Conservation (phyloP, 2,329 filamentous ascomycete genomes). For the Diaporthe australafricana region DNA sequence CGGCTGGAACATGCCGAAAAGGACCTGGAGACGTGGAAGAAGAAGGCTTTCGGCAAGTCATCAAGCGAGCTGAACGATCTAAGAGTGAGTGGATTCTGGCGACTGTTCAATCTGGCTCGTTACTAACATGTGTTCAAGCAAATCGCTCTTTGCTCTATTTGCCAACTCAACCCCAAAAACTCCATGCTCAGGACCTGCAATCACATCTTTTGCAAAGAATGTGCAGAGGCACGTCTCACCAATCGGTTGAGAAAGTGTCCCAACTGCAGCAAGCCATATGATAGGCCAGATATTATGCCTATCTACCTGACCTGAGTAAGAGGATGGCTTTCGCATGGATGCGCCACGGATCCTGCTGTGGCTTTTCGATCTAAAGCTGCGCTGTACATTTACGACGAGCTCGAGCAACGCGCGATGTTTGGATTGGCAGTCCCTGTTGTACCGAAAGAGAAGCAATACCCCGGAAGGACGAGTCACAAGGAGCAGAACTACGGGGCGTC, state of each 20-base stretch:
- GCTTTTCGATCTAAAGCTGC: slow-evolving; percentile 6
- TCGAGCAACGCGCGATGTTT: slow-evolving; percentile 12
- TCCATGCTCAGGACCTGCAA: slow-evolving; percentile 94
- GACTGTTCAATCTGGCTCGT: not conserved
- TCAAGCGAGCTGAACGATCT: slow-evolving; percentile 87
- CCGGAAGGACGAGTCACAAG: slow-evolving; percentile 3
- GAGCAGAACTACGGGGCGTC: slow-evolving; percentile 31
- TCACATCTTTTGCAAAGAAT: slow-evolving; percentile 92
- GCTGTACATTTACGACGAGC: slow-evolving; percentile 13
- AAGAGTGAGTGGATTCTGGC: slow-evolving; percentile 69
- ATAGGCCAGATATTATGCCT: slow-evolving; percentile 88
- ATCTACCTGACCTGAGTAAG: slow-evolving; percentile 57
- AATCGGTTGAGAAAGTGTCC: slow-evolving; percentile 96
- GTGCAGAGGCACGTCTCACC: slow-evolving; percentile 87
- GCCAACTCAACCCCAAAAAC: slow-evolving; percentile 93
- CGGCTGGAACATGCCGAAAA: slow-evolving; percentile 83
- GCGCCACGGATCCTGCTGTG: not conserved
- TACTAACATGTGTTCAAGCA: slow-evolving; percentile 61
- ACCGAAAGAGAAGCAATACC: slow-evolving; percentile 32
- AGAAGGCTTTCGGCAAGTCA: slow-evolving; percentile 82
- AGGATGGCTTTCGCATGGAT: not conserved
- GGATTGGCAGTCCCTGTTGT: slow-evolving; percentile 27
- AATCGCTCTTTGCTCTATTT: slow-evolving; percentile 90
- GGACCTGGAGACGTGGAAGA: slow-evolving; percentile 87
- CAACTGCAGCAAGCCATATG: slow-evolving; percentile 92